A percentile compares a stretch with the other conserved stretches of the same genome.
Conservation (phyloP, 2,329 filamentous ascomycete species). For the Alternaria gansuensis region DNA sequence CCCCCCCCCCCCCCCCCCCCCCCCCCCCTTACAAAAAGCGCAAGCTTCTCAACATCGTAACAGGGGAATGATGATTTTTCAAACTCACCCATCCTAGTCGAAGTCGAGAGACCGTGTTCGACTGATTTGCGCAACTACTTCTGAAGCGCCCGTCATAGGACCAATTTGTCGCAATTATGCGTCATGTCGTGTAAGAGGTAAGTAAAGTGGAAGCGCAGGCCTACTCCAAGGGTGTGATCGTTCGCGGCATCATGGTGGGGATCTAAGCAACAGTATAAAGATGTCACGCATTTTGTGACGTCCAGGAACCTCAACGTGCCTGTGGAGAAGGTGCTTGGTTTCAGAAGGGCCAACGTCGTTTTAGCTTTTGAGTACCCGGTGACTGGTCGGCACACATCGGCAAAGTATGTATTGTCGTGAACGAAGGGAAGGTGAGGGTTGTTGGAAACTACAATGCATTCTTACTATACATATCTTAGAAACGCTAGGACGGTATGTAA, state of each 20-base stretch:
- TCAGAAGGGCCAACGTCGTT: conserved; percentile 43
- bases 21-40: background rate
- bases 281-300: conserved; percentile 46
- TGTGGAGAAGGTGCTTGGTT: conserved; percentile 47
- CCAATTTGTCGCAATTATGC: background rate
- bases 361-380: conserved; percentile 47
- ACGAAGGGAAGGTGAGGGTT: background rate
- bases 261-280: conserved; percentile 60
- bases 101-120: background rate
- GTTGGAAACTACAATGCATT: background rate
- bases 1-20: too few relatives aligned
- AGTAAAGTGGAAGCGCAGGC: conserved; percentile 2
- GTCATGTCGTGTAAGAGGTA: background rate
- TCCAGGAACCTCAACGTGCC: conserved; percentile 38
- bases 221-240: conserved; percentile 42
- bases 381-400: conserved; percentile 49
- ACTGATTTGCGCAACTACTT: background rate
- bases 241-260: conserved; percentile 66
- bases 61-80: background rate
- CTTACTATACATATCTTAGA: background rate
- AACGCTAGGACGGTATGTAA: conserved; percentile 9
- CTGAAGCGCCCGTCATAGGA: background rate
- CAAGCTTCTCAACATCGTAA: background rate
- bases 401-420: conserved; percentile 28
- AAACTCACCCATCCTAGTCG: background rate